These are phyloP conservation scores for Schwanniomyces pseudopolymorphus DNA, from an alignment of 805 yeast species.

Conservation along the genomic window DNA sequence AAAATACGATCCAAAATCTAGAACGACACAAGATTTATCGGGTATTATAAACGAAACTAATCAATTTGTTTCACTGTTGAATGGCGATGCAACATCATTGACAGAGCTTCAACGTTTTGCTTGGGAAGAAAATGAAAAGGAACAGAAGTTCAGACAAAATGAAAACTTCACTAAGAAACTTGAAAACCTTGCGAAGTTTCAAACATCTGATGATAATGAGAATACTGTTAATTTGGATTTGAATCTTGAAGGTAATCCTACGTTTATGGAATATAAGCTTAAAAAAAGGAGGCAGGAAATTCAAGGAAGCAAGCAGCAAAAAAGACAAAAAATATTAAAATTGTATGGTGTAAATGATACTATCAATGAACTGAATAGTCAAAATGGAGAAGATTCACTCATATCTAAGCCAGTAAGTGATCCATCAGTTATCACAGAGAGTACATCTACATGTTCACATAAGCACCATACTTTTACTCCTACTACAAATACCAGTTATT, in stretches of 20 bases:
- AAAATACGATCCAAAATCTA: slow-evolving; percentile 55
- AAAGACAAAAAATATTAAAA: slow-evolving; percentile 4
- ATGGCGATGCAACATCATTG: slow-evolving; percentile 19
- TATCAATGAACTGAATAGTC: neutral
- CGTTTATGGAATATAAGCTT: slow-evolving; percentile 29
- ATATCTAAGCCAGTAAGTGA: neutral
- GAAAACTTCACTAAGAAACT: slow-evolving; percentile 8
- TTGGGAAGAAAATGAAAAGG: slow-evolving; percentile 26
- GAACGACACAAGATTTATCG: slow-evolving; percentile 29
- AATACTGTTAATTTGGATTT: slow-evolving; percentile 22
- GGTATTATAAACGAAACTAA: slow-evolving; percentile 38
- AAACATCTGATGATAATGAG: slow-evolving; percentile 11
- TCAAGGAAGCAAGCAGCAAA: slow-evolving; percentile 4
- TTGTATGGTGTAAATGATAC: neutral
- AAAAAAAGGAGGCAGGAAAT: slow-evolving; percentile 18
- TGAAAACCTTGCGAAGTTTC: neutral
- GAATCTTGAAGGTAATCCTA: slow-evolving; percentile 38
- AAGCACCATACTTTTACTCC: neutral
- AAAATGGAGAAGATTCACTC: too few species aligned
- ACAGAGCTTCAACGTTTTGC: slow-evolving; percentile 32
- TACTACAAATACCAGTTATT: neutral
- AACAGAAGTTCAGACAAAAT: slow-evolving; percentile 11
- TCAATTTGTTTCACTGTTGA: slow-evolving; percentile 51
- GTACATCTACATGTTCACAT: neutral
- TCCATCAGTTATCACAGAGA: neutral